These are phyloP conservation scores for Coemansia pectinata DNA, from an alignment of 192 early-diverging fungal genomes.

Conservation along the genomic window DNA sequence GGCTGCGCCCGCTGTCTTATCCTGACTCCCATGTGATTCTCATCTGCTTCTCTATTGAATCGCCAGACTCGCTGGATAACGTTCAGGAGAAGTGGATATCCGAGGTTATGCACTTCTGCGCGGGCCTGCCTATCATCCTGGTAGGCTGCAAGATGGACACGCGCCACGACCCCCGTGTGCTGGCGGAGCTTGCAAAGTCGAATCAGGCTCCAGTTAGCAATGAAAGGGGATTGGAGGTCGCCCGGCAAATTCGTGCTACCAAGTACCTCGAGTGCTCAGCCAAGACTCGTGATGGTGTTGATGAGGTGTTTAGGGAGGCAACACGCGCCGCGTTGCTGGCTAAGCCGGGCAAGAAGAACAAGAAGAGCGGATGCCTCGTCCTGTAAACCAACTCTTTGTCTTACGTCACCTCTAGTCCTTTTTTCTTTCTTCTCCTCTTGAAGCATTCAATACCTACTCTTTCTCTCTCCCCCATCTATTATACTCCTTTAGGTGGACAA, in stretches of 20 bases:
- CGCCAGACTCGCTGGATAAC: slow-evolving; percentile 80
- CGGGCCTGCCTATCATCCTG: slow-evolving; percentile 16
- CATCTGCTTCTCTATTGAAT: slow-evolving; percentile 87
- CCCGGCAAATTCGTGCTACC: slow-evolving; percentile 67
- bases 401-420: not conserved
- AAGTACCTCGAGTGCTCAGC: slow-evolving; percentile 86
- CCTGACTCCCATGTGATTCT: slow-evolving; percentile 90
- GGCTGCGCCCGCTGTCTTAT: slow-evolving; percentile 86
- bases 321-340: slow-evolving; percentile 78
- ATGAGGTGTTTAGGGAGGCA: slow-evolving; percentile 56
- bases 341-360: slow-evolving; percentile 37
- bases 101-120: slow-evolving; percentile 26
- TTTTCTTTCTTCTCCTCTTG: not conserved
- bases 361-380: slow-evolving; percentile 44
- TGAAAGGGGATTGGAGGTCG: slow-evolving; percentile 64
- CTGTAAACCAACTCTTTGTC: slow-evolving; percentile 30
- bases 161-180: slow-evolving; percentile 20
- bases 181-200: slow-evolving; percentile 31
- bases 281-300: slow-evolving; percentile 30
- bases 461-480: not conserved
- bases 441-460: slow-evolving; percentile 2
- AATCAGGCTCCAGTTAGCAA: slow-evolving; percentile 38
- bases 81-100: slow-evolving; percentile 56
- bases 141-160: slow-evolving; percentile 46
- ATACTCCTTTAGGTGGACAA: not conserved